These are phyloP conservation scores for Quercus cerris DNA, from an alignment of 306 rosid genomes.

Conservation along the genomic window DNA sequence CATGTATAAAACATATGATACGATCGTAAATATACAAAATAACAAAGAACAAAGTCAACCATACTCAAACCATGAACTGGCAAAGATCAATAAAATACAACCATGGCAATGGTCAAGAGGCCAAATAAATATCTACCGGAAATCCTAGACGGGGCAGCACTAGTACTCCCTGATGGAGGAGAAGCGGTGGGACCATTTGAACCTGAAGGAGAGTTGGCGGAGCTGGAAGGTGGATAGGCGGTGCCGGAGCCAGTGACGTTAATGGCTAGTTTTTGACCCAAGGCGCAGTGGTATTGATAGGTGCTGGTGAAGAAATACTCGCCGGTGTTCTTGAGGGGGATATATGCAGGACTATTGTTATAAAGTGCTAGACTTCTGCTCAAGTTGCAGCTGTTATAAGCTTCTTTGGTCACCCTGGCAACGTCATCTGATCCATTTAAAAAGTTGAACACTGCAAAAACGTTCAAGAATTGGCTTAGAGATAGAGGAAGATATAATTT, in stretches of 20 bases:
- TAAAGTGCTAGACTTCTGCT: slow-evolving; percentile 22
- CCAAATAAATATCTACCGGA: slow-evolving; percentile 12
- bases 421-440: slow-evolving; percentile 38
- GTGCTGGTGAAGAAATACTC: slow-evolving; percentile 55
- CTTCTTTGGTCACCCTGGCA: slow-evolving; percentile 46
- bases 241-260: slow-evolving; percentile 33
- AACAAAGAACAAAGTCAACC: background rate
- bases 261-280: slow-evolving; percentile 51
- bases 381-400: slow-evolving; percentile 39
- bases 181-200: slow-evolving; percentile 21
- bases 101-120: slow-evolving; percentile 21
- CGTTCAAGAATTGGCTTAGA: background rate
- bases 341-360: slow-evolving; percentile 30
- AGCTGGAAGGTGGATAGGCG: slow-evolving; percentile 1
- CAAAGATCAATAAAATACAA: slow-evolving; percentile 19
- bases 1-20: background rate
- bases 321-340: slow-evolving; percentile 30
- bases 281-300: slow-evolving; percentile 30
- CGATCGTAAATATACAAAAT: background rate
- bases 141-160: slow-evolving; percentile 28
- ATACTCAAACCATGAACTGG: background rate
- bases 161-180: background rate
- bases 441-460: slow-evolving; percentile 45
- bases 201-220: slow-evolving; percentile 19
- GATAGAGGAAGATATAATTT: background rate